Conservation (phyloP, 768 basidiomycete species). For the Lentinus tigrinus region DNA sequence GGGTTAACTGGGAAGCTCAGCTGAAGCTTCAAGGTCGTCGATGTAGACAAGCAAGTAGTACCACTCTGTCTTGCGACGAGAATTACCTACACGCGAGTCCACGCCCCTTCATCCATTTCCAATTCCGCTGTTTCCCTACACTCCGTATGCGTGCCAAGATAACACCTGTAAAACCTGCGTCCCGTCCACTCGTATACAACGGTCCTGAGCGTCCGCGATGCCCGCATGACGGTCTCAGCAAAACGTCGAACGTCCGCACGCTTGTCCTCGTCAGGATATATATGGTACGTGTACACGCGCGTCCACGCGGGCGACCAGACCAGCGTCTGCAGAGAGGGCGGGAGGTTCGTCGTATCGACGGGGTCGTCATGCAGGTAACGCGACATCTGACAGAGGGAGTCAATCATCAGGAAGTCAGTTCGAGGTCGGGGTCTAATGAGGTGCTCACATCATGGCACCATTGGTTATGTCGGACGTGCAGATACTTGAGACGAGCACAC, state of each 20-base stretch:
- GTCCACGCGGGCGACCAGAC: slow-evolving; percentile 2
- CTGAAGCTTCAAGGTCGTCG: too few species aligned
- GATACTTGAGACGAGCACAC: background rate
- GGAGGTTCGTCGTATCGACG: background rate
- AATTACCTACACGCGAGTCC: too few species aligned
- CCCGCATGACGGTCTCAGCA: background rate
- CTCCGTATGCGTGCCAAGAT: background rate
- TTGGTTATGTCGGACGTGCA: background rate
- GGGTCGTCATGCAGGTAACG: background rate
- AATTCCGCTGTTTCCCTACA: too few species aligned
- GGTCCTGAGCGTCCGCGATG: background rate
- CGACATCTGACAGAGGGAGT: background rate
- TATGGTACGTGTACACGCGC: background rate
- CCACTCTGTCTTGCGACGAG: too few species aligned
- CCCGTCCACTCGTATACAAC: background rate
- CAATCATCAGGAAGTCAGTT: background rate
- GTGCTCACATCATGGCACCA: too few species aligned
- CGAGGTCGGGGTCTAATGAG: too few species aligned
- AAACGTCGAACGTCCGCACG: background rate
- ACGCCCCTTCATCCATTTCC: too few species aligned
- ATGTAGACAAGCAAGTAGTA: too few species aligned
- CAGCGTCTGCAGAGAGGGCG: background rate
- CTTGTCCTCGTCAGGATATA: background rate
- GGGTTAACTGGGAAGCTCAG: too few species aligned
- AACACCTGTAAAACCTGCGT: background rate